These are phyloP conservation scores for Salix dunnii DNA, from an alignment of 345 rosid genomes.

Conservation along the genomic window DNA sequence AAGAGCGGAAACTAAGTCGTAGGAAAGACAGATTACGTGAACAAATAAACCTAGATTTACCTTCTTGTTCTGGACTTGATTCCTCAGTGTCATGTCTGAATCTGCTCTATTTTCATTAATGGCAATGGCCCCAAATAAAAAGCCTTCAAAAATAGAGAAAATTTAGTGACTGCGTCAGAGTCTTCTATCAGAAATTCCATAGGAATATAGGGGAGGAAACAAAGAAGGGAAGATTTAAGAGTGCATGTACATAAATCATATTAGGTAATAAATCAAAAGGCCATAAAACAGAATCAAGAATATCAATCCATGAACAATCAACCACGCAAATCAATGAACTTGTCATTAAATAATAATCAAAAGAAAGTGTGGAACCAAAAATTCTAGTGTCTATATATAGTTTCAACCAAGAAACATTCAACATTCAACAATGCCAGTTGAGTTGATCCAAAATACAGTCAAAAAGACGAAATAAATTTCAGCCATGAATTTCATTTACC, in stretches of 20 bases:
- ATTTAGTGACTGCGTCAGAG: background rate
- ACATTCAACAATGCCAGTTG: slow-evolving; percentile 1
- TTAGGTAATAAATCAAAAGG: background rate
- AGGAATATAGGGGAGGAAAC: background rate
- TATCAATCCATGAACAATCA: background rate
- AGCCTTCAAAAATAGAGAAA: background rate
- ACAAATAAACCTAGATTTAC: slow-evolving; percentile 9
- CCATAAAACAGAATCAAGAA: background rate
- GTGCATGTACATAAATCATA: background rate
- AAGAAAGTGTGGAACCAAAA: background rate
- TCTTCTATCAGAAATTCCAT: background rate
- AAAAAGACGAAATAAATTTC: background rate
- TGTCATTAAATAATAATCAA: background rate
- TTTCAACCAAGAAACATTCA: background rate
- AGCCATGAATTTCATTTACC: slow-evolving; percentile 1
- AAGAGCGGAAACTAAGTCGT: background rate
- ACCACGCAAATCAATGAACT: background rate
- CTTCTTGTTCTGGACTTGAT: slow-evolving; percentile 41
- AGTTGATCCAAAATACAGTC: background rate
- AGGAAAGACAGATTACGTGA: background rate
- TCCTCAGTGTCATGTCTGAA: slow-evolving; percentile 28
- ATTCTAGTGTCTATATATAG: background rate
- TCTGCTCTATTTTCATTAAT: slow-evolving; percentile 18
- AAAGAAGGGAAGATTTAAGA: background rate
- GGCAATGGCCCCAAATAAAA: background rate